Evolutionary conservation across 1,139 yeast species (phyloP).

Genomic region (Blastobotrys elegans): DNA sequence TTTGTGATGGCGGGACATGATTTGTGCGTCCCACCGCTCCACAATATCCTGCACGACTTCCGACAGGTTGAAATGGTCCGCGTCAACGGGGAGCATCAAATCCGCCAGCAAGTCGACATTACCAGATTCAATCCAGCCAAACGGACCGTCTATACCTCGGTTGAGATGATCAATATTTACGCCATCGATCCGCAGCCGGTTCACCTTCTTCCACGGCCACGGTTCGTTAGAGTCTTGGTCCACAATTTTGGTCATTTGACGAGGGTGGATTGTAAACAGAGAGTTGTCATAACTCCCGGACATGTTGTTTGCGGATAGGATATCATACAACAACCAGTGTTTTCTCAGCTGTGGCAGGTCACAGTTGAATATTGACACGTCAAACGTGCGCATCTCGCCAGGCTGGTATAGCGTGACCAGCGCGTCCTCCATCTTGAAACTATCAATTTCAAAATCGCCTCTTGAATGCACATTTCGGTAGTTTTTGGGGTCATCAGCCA

Average conservation of each 20-base stretch:
- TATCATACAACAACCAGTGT: constrained; percentile 89
- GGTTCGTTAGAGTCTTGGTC: constrained; percentile 21
- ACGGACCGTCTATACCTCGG: constrained; percentile 86
- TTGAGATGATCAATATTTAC: constrained; percentile 84
- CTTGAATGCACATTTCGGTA: constrained; percentile 69
- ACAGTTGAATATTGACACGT: constrained; percentile 80
- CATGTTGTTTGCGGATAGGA: constrained; percentile 75
- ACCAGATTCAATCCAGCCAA: constrained; percentile 94
- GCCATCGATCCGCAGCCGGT: constrained; percentile 78
- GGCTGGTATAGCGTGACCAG: constrained; percentile 81
- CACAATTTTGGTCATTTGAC: constrained; percentile 39
- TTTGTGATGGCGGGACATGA: constrained; percentile 13
- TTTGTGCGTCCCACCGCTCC: constrained; percentile 38
- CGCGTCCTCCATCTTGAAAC: constrained; percentile 77
- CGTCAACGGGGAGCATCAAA: constrained; percentile 68
- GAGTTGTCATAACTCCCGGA: constrained; percentile 94
- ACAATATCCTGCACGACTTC: constrained; percentile 38
- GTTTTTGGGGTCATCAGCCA: constrained; percentile 75
- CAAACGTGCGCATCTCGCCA: constrained; percentile 62
- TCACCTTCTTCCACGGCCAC: constrained; percentile 55
- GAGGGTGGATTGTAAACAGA: constrained; percentile 81
- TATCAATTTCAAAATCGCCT: constrained; percentile 91
- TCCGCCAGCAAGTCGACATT: constrained; percentile 92
- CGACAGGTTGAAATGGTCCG: constrained; percentile 39
- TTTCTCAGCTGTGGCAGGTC: constrained; percentile 75